Evolutionary conservation across 2,329 filamentous ascomycete genomes (phyloP).

Genomic region (Colletotrichum acutatum): DNA sequence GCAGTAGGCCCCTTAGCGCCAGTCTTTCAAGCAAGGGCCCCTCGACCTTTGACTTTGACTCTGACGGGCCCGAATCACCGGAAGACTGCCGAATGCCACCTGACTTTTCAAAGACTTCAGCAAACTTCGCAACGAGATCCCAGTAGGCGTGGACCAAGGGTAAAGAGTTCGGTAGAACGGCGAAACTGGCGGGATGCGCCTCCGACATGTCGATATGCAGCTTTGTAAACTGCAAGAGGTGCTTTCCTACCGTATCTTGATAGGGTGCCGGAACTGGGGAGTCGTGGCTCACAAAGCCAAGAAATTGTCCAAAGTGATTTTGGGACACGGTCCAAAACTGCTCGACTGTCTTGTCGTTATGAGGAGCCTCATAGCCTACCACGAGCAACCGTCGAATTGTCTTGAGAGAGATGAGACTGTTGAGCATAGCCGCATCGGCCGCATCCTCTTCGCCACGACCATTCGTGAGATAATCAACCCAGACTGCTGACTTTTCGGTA

Average conservation of each 20-base stretch:
- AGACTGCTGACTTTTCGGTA: slow-evolving; percentile 75
- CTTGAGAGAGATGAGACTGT: slow-evolving; percentile 83
- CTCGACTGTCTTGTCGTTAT: slow-evolving; percentile 79
- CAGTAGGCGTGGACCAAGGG: slow-evolving; percentile 86
- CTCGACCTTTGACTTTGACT: slow-evolving; percentile 62
- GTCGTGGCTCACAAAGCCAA: slow-evolving; percentile 70
- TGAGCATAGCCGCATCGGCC: slow-evolving; percentile 74
- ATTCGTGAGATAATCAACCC: slow-evolving; percentile 71
- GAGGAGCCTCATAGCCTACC: slow-evolving; percentile 85
- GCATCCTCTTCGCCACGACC: slow-evolving; percentile 68
- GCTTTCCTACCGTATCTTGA: slow-evolving; percentile 79
- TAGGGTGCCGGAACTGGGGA: slow-evolving; percentile 64
- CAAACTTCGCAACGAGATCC: slow-evolving; percentile 81
- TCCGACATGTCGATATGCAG: slow-evolving; percentile 89
- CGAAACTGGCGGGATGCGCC: slow-evolving; percentile 83
- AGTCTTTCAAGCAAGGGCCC: slow-evolving; percentile 80
- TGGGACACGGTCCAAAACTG: slow-evolving; percentile 85
- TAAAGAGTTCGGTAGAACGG: slow-evolving; percentile 82
- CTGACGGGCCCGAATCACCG: slow-evolving; percentile 44
- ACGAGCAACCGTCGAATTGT: slow-evolving; percentile 82
- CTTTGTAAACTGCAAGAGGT: slow-evolving; percentile 90
- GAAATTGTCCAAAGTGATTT: slow-evolving; percentile 80
- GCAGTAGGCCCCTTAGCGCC: slow-evolving; percentile 82
- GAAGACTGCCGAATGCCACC: slow-evolving; percentile 63
- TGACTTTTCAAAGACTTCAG: slow-evolving; percentile 76